Base-by-base conservation (phyloP, 192 early-diverging fungal species). In the Linnemannia hyalina region DNA sequence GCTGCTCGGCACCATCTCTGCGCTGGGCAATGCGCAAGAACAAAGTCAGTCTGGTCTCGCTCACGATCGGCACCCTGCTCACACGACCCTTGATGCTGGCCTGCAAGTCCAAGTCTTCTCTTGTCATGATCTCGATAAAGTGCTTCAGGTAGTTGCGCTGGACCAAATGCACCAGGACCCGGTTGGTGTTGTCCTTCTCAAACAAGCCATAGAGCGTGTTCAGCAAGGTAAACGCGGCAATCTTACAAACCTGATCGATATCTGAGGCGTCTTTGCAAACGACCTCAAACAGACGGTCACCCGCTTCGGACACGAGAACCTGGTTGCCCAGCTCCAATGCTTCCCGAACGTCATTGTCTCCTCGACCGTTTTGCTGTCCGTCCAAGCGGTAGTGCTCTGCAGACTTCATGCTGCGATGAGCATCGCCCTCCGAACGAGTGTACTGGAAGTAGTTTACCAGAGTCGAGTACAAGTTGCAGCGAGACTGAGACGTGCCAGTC, bases 201-300 rank as follows among this genome's bases (percentile, higher is more conserved):
- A 89, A 90, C 49, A 93, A 83, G 26, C 90, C 79, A 15, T 91
- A 91, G 7, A 99, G 83, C 0, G 94, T 93, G 60, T 95, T 93
- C 47, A 99, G 88, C 6, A 95, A 85, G 10, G 92, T 92, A 74
- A 97, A 97, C 0, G 98, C 95, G 8, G 96, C 93, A 9, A 96
- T 96, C 73, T 96, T 95, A 93, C 95, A 97, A 5, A 95, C 93
- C 54, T 93, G 94, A 40, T 92, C 91, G 8, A 94, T 95, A 77
- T 97, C 95, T 3, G 94, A 92, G 0, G 97, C 98, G 89, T 99
- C 98, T 7, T 92, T 89, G 74, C 95, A 94, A 10, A 96, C 84
- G 0, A 93, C 77, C 73, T 96, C 95, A 36, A 98, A 88, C 70
- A 98, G 87, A 20, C 92, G 89, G 46, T 97, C 96, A 16, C 95